Conservation (phyloP, 495 filamentous ascomycete species). For the Sordaria brevicollis region DNA sequence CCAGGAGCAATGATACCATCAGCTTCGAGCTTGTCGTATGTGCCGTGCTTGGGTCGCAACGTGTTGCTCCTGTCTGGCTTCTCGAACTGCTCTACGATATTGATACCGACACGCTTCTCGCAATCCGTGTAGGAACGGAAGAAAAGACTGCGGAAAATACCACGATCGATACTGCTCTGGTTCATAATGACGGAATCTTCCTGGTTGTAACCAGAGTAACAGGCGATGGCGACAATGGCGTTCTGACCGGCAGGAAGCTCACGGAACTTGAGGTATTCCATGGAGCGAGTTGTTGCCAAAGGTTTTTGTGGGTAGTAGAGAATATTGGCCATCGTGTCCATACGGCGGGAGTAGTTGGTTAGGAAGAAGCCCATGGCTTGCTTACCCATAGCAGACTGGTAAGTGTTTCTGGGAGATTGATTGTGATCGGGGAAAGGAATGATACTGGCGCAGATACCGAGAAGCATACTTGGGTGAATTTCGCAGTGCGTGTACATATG, state of each 20-base stretch:
- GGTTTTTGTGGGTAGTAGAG: constrained; percentile 99
- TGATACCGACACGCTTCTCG: constrained; percentile 88
- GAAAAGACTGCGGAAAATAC: constrained; percentile 94
- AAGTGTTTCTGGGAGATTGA: constrained; percentile 95
- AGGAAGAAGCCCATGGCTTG: constrained; percentile 99
- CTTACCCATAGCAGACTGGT: constrained; percentile 99
- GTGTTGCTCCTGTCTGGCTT: constrained; percentile 86
- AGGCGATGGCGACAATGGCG: constrained; percentile 93
- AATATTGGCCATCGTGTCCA: constrained; percentile 99
- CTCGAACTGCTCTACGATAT: constrained; percentile 84
- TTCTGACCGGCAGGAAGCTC: constrained; percentile 97
- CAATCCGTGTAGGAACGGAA: constrained; percentile 94
- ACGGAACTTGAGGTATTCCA: constrained; percentile 97
- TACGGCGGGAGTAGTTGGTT: constrained; percentile 87
- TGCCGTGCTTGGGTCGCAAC: constrained; percentile 82
- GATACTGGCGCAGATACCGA: constrained; percentile 96
- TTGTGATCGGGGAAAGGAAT: constrained; percentile 99
- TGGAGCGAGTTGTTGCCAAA: constrained; percentile 86
- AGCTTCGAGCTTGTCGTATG: constrained; percentile 95
- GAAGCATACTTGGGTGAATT: constrained; percentile 97
- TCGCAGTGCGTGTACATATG: constrained; percentile 96
- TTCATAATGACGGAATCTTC: constrained; percentile 99
- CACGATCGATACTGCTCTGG: constrained; percentile 94
- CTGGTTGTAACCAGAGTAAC: constrained; percentile 99
- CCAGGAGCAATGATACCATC: constrained; percentile 91